Evolutionary conservation across 2,329 filamentous ascomycete genomes (phyloP).

Genomic region (Fusarium bulbicola): DNA sequence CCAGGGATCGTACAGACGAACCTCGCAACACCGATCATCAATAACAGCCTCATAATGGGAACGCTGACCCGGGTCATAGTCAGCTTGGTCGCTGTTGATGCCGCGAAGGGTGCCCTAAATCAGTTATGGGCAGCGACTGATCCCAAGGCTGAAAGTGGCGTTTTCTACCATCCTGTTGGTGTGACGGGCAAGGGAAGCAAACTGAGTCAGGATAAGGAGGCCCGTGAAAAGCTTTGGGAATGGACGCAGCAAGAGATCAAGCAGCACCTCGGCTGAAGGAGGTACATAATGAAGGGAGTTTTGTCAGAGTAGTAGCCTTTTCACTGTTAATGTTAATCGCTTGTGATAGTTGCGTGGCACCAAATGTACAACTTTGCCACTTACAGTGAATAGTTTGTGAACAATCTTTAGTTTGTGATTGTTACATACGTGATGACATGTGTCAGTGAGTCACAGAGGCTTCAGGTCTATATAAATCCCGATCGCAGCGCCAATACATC

Average conservation of each 20-base stretch:
- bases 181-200: slow-evolving; percentile 6
- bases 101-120: not conserved
- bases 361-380: too few species aligned
- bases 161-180: slow-evolving; percentile 7
- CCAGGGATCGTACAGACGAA: not conserved
- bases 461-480: not conserved
- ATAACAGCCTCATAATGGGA: not conserved
- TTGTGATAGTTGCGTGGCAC: accelerated
- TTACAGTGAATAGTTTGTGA: too few species aligned
- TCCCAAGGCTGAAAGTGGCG: not conserved
- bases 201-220: not conserved
- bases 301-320: not conserved
- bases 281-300: accelerated
- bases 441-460: not conserved
- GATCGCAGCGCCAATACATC: accelerated
- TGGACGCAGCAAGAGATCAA: slow-evolving; percentile 6
- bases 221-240: slow-evolving; percentile 2
- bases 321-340: not conserved
- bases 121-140: not conserved
- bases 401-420: too few species aligned
- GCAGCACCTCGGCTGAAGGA: not conserved
- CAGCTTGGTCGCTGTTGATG: not conserved
- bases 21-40: not conserved
- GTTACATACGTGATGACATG: accelerated
- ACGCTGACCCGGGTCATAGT: accelerated